Base-by-base conservation (phyloP, 75 land plant genomes). In the Pinus tabuliformis region DNA sequence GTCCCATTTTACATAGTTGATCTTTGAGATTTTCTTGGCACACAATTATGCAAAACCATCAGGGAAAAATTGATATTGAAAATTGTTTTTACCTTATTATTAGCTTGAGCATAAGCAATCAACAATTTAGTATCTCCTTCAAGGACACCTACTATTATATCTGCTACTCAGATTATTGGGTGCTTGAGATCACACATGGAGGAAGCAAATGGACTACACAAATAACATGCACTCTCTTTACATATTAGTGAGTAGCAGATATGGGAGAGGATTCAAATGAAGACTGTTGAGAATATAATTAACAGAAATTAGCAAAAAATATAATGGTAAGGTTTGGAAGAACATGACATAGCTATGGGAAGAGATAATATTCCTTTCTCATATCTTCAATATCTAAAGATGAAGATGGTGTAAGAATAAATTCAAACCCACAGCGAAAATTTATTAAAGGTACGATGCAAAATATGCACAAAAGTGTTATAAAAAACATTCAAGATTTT, bases 71-170 rank as follows among this genome's bases (percentile, higher is more conserved):
- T 45, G 20, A 21, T 24, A 54, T 17, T 33, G 6, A 72, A 22
- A 14, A 22, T 14, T 18, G 4, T 36, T 42, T 12, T 72, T 72
- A 96, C 99, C 97, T 96, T 94, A 77, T 94, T 91, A 77, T 96
- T 96, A 21, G 97, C 77, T 42, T 85, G 77, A 45, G 99, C 99
- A 94, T 86, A 96, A 56, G 95, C 93, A 77, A 96, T 96, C 73
- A 96, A 82, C 73, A 91, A 90, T 88, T 96, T 96, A 7, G 97
- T 82, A 84, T 96, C 97, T 59, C 86, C 82, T 83, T 96, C 97
- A 12, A 97, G 97, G 72, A 96, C 97, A 81, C 99, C 99, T 76
- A 97, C 99, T 57, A 97, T 97, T 5, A 97, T 97, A 59, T 97
- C 99, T 12, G 89, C 86, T 77, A 97, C 98, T 75, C 89, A 81